Evolutionary conservation across 1,284 basidiomycete genomes (phyloP).

Genomic region (Tylopilus orsonianus): DNA sequence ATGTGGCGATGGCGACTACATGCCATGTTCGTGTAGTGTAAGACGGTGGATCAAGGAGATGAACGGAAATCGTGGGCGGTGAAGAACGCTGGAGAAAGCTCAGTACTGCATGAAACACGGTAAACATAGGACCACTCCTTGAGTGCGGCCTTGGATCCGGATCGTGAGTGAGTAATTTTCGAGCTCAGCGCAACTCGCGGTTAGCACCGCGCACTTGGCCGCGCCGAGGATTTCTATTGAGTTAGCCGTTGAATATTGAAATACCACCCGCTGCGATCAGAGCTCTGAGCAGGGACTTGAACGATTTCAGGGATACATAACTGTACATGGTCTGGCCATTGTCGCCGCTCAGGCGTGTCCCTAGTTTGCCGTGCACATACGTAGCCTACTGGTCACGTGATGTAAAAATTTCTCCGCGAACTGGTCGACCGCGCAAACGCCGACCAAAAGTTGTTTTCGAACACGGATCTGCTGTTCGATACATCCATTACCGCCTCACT

Average conservation of each 20-base stretch:
- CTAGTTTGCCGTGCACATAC: too few species aligned
- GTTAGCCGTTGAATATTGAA: constrained; percentile 19
- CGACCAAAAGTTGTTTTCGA: constrained; percentile 1
- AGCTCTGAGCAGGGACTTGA: too few species aligned
- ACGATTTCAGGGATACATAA: too few species aligned
- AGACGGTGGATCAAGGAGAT: constrained; percentile 11
- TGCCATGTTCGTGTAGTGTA: constrained; percentile 1
- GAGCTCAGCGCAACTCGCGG: constrained; percentile 17
- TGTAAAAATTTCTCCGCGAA: constrained; percentile 3
- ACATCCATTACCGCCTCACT: constrained; percentile 8
- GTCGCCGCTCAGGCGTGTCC: too few species aligned
- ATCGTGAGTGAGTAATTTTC: constrained; percentile 16
- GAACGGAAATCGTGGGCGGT: not conserved
- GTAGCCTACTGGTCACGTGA: constrained; percentile 15
- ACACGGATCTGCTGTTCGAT: constrained; percentile 13
- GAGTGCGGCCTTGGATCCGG: constrained; percentile 11
- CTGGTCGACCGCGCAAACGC: constrained; percentile 10
- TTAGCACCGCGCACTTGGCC: constrained; percentile 21
- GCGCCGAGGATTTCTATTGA: constrained; percentile 23
- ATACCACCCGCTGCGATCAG: too few species aligned
- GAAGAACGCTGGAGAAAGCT: not conserved
- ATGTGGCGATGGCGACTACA: not conserved
- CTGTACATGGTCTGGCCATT: not conserved
- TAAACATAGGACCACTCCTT: too few species aligned
- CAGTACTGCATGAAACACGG: too few species aligned